Base-by-base conservation (phyloP, 495 filamentous ascomycete genomes). In the Diplogelasinospora grovesii region DNA sequence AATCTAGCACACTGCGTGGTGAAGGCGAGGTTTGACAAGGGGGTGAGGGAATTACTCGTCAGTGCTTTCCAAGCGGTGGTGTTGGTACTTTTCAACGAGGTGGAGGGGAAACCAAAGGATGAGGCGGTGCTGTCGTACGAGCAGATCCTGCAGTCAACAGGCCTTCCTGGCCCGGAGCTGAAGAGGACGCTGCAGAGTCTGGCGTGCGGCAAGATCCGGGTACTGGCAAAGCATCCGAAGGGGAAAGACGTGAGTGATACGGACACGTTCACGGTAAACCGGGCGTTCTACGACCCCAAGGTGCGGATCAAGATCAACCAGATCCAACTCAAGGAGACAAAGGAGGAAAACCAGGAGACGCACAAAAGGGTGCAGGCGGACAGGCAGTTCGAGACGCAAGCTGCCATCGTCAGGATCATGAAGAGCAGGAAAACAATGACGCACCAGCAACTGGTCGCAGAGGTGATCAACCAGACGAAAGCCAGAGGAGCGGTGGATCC, bases 291-390 rank as follows among this genome's bases (percentile, higher is more conserved):
- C 13, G 82, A 95, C 49, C 72, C 74, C 20, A 94, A 95, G 63
- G 85, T 82, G 64, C 82, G 88, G 41, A 81, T 99, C 64, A 97
- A 99, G 69, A 95, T 97, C 70, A 98, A 97, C 64, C 86, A 93
- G 63, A 87, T 99, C 43, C 93, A 99, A 63, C 74, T 96, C 33
- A 90, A 89, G 59, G 93, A 97, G 65, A 97, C 93, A 1, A 68
- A 65, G 36, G 65, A 72, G 48, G 92, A 99, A 68, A 95, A 95
- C 59, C 82, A 88, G 60, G 85, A 83, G 50, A 97, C 89, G 2
- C 87, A 96, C 57, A 83, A 95, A 63, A 72, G 85, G 3, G 88
- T 97, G 0, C 82, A 82, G 2, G 82, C 82, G 21, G 93, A 99
- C 53, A 71, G 92, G 18, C 85, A 94, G 53, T 95, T 87, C 48